Conservation (phyloP, 768 basidiomycete genomes). For the Phanerochaete sordida region DNA sequence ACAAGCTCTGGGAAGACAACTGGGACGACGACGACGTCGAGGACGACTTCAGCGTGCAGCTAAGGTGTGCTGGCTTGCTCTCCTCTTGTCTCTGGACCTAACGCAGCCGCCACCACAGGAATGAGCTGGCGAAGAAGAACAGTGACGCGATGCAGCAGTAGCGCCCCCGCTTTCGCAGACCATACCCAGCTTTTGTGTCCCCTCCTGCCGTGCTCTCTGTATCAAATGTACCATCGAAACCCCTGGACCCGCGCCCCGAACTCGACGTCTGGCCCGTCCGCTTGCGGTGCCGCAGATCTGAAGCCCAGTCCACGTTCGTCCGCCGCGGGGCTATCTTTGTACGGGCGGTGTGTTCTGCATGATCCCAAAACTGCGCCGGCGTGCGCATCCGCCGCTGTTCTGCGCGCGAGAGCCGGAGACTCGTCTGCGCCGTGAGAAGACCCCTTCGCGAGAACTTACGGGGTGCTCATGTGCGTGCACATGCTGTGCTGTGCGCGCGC, state of each 20-base stretch:
- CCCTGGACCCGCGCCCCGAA: background rate
- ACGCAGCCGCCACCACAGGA: background rate
- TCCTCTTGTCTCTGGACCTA: background rate
- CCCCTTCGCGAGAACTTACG: too few relatives aligned
- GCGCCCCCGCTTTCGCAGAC: background rate
- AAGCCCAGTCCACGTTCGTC: too few relatives aligned
- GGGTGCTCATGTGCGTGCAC: too few relatives aligned
- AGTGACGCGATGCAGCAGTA: slow-evolving; percentile 28
- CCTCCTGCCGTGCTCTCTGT: background rate
- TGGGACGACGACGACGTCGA: slow-evolving; percentile 99
- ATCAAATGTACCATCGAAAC: background rate
- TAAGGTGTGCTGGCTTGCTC: slow-evolving; percentile 60
- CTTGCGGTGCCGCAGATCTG: too few relatives aligned
- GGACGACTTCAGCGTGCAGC: slow-evolving; percentile 93
- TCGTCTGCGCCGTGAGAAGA: too few relatives aligned
- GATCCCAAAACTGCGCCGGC: too few relatives aligned
- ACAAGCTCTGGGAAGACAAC: slow-evolving; percentile 98
- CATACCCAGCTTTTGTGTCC: background rate
- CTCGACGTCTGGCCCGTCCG: background rate
- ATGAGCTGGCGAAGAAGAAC: slow-evolving; percentile 26
- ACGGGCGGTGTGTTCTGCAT: too few relatives aligned
- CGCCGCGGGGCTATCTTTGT: too few relatives aligned
- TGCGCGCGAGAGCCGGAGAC: too few relatives aligned
- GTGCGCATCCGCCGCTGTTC: too few relatives aligned
- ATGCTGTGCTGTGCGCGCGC: too few relatives aligned